These are phyloP conservation scores for Pleodorina starrii DNA, from an alignment of 139 green algal genomes.

Conservation along the genomic window DNA sequence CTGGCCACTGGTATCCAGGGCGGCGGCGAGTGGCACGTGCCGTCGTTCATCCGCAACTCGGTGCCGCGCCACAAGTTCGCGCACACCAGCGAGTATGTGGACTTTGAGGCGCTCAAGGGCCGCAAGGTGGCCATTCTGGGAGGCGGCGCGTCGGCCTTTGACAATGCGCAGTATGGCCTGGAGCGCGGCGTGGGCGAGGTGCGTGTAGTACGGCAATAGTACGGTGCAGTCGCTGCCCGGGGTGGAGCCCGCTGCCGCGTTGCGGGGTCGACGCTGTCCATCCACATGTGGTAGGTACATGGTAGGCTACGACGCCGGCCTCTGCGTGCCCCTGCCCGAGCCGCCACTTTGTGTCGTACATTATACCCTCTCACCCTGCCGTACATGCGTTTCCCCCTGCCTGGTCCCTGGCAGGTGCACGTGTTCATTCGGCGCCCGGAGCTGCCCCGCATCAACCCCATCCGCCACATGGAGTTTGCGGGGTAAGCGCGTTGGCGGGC, in stretches of 20 bases:
- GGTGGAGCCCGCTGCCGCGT: no score
- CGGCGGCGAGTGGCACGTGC: conserved; percentile 67
- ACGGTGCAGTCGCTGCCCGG: no score
- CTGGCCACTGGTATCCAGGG: conserved; percentile 68
- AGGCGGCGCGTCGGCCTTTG: conserved; percentile 58
- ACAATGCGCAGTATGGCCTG: conserved; percentile 67
- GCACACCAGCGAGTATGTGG: conserved; percentile 56
- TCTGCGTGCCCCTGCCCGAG: no score
- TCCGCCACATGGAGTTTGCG: conserved; percentile 56
- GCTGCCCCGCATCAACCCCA: conserved; percentile 66
- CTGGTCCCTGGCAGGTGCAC: conserved; percentile 38
- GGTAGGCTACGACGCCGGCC: no score
- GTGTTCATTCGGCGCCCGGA: conserved; percentile 62
- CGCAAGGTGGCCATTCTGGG: conserved; percentile 61
- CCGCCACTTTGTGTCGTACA: no score
- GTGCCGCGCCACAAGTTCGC: conserved; percentile 49
- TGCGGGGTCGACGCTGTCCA: no score
- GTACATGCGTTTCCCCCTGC: background rate
- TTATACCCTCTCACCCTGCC: background rate
- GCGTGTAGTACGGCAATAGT: background rate
- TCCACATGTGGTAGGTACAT: no score
- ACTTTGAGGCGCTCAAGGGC: conserved; percentile 55
- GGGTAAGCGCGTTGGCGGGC: conserved; percentile 13
- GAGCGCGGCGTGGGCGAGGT: conserved; percentile 49
- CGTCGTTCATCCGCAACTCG: conserved; percentile 46